phyloP scores from a whole-genome alignment of 805 yeast species.

The Metschnikowia lunata region DNA sequence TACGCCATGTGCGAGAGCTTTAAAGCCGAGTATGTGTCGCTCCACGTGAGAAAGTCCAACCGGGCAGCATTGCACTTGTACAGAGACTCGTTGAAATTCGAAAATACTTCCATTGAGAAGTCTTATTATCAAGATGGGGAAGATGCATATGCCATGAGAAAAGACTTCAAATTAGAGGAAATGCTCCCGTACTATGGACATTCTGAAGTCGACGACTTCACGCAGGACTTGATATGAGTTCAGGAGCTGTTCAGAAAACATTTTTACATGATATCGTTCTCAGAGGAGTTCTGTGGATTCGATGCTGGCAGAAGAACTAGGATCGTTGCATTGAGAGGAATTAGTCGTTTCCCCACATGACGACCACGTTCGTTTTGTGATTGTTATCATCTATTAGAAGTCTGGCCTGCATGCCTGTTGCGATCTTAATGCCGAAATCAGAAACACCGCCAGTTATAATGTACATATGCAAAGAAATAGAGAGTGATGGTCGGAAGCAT shows the following conservation, averaged over 20 bases:
- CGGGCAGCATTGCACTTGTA: conserved; percentile 91
- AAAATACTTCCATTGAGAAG: conserved; percentile 74
- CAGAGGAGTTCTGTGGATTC: neutral
- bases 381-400: too few relatives aligned
- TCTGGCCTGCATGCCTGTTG: too few relatives aligned
- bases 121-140: conserved; percentile 96
- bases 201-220: conserved; percentile 44
- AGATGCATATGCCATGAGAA: conserved; percentile 94
- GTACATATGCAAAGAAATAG: conserved; percentile 10
- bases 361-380: too few relatives aligned
- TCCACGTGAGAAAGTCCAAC: conserved; percentile 92
- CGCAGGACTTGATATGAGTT: conserved; percentile 23
- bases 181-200: conserved; percentile 56
- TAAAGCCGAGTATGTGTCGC: conserved; percentile 75
- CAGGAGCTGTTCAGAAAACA: neutral
- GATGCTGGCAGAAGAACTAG: too few relatives aligned
- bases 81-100: conserved; percentile 78
- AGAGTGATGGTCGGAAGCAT: neutral
- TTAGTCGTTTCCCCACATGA: too few relatives aligned
- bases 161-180: conserved; percentile 56
- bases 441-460: conserved; percentile 1
- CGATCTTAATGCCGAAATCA: too few relatives aligned
- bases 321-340: too few relatives aligned
- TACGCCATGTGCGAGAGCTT: conserved; percentile 78
- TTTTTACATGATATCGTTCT: too few relatives aligned